phyloP scores from a whole-genome alignment of 768 basidiomycete genomes.

The Naematelia aurantialba region DNA sequence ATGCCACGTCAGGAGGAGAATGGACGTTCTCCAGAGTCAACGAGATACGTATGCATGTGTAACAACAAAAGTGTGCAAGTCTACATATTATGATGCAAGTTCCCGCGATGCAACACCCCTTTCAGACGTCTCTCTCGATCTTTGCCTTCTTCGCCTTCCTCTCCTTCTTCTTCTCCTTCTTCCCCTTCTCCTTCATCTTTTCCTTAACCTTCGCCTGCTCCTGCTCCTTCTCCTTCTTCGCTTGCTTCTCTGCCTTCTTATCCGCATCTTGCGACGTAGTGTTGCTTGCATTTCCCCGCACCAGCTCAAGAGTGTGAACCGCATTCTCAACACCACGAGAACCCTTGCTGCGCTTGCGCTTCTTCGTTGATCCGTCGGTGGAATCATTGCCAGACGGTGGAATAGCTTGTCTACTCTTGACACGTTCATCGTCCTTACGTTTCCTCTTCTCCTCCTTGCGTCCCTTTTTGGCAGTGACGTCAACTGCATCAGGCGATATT shows the following conservation, averaged over 20 bases:
- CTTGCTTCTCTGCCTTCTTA: no score
- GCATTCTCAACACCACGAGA: no score
- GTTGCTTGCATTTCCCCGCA: no score
- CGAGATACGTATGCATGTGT: neutral
- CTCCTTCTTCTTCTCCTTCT: conserved; percentile 29
- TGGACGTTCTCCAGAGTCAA: neutral
- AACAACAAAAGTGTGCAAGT: no score
- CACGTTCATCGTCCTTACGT: neutral
- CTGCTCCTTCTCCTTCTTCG: conserved; percentile 8
- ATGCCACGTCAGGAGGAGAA: neutral
- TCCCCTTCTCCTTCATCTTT: conserved; percentile 15
- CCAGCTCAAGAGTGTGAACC: no score
- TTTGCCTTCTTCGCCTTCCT: conserved; percentile 10
- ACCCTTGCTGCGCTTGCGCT: neutral
- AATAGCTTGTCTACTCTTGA: neutral
- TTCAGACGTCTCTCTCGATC: neutral
- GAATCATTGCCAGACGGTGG: no score
- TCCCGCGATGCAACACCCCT: no score
- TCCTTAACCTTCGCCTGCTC: conserved; percentile 14
- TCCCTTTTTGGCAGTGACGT: conserved; percentile 1
- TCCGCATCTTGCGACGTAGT: no score
- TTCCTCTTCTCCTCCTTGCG: conserved; percentile 18
- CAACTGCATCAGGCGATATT: no score
- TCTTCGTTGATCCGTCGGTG: no score
- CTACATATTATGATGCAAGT: no score